These are phyloP conservation scores for Lasiosphaeria hispida DNA, from an alignment of 495 filamentous ascomycete genomes.

Conservation along the genomic window DNA sequence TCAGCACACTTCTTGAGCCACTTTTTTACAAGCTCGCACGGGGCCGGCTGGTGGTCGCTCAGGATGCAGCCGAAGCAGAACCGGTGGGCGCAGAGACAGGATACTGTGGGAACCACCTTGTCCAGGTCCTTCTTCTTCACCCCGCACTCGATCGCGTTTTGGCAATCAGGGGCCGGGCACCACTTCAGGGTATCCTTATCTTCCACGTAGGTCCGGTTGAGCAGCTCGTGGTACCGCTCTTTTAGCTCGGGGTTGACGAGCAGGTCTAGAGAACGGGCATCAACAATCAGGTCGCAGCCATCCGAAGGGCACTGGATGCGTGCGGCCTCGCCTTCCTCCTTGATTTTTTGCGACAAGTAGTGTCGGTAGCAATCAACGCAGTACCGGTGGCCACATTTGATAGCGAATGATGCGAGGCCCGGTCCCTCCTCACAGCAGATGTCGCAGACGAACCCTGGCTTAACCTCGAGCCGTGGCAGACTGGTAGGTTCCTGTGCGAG, in stretches of 20 bases:
- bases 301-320: constrained; percentile 91
- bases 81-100: constrained; percentile 74
- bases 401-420: constrained; percentile 82
- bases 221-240: constrained; percentile 76
- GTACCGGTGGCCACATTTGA: constrained; percentile 95
- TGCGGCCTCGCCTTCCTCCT: constrained; percentile 89
- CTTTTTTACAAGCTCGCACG: constrained; percentile 86
- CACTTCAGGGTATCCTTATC: constrained; percentile 93
- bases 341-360: constrained; percentile 88
- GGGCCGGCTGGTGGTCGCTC: constrained; percentile 88
- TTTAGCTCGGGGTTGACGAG: constrained; percentile 73
- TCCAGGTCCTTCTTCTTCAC: constrained; percentile 82
- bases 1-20: constrained; percentile 99
- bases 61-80: constrained; percentile 98
- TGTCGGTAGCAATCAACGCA: constrained; percentile 91
- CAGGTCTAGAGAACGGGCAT: constrained; percentile 80
- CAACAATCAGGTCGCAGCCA: constrained; percentile 84
- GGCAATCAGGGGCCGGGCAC: constrained; percentile 95
- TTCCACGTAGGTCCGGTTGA: constrained; percentile 94
- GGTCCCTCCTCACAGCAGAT: constrained; percentile 92
- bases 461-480: constrained; percentile 62
- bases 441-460: constrained; percentile 81
- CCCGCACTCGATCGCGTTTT: constrained; percentile 83
- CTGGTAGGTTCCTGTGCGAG: constrained; percentile 64
- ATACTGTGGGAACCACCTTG: constrained; percentile 83